Base-by-base conservation (phyloP, 2,329 filamentous ascomycete genomes). In the Alternaria sp. region DNA sequence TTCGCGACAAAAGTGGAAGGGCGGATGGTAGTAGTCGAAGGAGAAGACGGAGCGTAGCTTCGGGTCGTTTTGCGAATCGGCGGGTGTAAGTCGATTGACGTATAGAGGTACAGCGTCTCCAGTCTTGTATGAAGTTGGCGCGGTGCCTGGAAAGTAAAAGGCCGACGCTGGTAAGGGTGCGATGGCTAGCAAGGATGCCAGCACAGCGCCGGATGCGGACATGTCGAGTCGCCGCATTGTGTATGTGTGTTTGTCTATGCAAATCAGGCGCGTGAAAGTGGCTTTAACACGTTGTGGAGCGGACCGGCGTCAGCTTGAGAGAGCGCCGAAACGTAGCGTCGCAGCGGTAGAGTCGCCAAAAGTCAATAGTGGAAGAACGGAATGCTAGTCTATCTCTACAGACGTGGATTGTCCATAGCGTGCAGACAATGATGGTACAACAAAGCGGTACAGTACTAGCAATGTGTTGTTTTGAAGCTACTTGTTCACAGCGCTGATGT, bases 131-230 rank as follows among this genome's bases (percentile, higher is more conserved):
- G 94, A 94, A 44, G 93, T 96, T 22, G 95, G 95, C 67, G 94
- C 94, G 71, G 97, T 93, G 70, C 95, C 95, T 38, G 94, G 95
- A 41, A 99, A 91, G 82, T 99, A 99, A 83, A 98, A 99, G 57
- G 93, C 92, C 3, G 88, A 71, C 6, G 74, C 65, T 28, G 74
- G 73, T 11, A 67, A 60, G 18, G 79, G 74, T 14, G 71, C 75
- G 62, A 80, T 63, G 57, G 75, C 70, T 43, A 80, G 63, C 20
- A 79, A 65, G 32, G 85, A 14, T 77, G 80, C 62, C 40, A 79
- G 66, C 20, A 77, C 52, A 10, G 75, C 65, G 56, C 70, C 64
- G 8, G 70, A 62, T 27, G 67, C 56, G 18, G 67, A 65, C 70
- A 70, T 64, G 41, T 70, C 60, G 56, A 66, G 64, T 60, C 73